Percentiles rank a stretch among this genome's conserved stretches.
Conservation (phyloP, 2,329 filamentous ascomycete genomes). For the Cladophialophora exuberans region DNA sequence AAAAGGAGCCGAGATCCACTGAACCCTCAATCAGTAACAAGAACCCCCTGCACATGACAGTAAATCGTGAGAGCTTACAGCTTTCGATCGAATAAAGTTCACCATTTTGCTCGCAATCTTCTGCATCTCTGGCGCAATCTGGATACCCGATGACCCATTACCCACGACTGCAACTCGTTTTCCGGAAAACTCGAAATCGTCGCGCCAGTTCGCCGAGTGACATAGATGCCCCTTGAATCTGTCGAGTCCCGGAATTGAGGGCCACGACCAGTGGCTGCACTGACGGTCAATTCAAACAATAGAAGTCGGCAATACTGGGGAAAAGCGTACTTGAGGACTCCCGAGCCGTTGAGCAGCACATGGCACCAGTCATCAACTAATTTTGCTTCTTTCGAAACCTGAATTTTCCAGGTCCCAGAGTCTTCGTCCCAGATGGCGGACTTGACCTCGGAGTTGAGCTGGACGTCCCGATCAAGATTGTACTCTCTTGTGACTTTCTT, state of each 20-base stretch:
- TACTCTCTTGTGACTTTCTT: conserved; percentile 44
- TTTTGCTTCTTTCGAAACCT: conserved; percentile 29
- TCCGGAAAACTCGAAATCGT: conserved; percentile 14
- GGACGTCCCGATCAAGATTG: conserved; percentile 43
- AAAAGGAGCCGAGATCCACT: conserved; percentile 35
- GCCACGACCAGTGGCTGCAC: conserved; percentile 44
- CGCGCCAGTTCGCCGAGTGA: conserved; percentile 47
- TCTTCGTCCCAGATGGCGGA: conserved; percentile 45
- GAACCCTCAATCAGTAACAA: too few species aligned
- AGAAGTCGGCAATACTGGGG: too few species aligned
- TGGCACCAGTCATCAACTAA: conserved; percentile 23
- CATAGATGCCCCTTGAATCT: conserved; percentile 42
- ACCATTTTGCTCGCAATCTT: conserved; percentile 38
- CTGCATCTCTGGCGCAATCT: conserved; percentile 43
- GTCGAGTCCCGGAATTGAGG: conserved; percentile 35
- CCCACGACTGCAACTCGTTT: conserved; percentile 36
- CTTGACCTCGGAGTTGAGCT: conserved; percentile 42
- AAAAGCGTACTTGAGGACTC: conserved; percentile 23
- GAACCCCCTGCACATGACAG: too few species aligned
- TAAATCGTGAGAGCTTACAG: too few species aligned
- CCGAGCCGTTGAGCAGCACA: conserved; percentile 18
- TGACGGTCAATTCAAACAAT: too few species aligned
- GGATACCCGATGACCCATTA: conserved; percentile 33
- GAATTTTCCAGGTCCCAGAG: conserved; percentile 41
- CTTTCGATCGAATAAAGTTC: conserved; percentile 31